These are phyloP conservation scores for Starmera caribaea DNA, from an alignment of 805 yeast genomes.

Conservation along the genomic window DNA sequence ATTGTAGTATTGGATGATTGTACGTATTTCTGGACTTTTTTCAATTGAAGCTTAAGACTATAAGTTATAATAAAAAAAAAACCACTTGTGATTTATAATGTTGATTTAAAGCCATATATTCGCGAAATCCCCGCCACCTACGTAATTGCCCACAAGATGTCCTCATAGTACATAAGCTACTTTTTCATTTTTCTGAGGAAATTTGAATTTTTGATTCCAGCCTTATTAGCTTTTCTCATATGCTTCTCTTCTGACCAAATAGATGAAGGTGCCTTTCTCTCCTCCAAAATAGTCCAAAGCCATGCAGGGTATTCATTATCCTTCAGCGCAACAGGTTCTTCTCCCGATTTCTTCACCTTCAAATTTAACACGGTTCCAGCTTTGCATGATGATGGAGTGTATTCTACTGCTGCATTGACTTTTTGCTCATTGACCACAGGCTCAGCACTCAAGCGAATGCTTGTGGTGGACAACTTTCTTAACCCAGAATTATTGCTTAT, in stretches of 20 bases:
- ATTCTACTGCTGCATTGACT: slow-evolving; percentile 1
- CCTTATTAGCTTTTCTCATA: slow-evolving; percentile 58
- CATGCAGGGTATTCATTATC: slow-evolving; percentile 90
- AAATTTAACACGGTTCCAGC: slow-evolving; percentile 69
- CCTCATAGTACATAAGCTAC: too few species aligned
- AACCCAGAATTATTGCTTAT: too few species aligned
- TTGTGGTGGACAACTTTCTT: slow-evolving; percentile 9
- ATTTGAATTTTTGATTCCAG: slow-evolving; percentile 67
- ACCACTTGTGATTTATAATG: too few species aligned
- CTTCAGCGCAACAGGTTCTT: slow-evolving; percentile 79
- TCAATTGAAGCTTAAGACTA: too few species aligned
- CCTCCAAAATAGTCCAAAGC: slow-evolving; percentile 77
- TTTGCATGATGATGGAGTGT: slow-evolving; percentile 37
- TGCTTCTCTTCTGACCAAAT: slow-evolving; percentile 58
- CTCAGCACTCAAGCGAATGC: slow-evolving; percentile 7
- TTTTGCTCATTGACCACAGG: slow-evolving; percentile 2
- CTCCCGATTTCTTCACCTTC: slow-evolving; percentile 69
- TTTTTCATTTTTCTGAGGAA: slow-evolving; percentile 44
- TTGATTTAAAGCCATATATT: too few species aligned
- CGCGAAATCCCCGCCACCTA: too few species aligned
- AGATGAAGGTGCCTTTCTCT: slow-evolving; percentile 46
- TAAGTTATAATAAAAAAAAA: too few species aligned
- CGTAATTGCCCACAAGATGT: too few species aligned
- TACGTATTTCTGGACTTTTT: too few species aligned
- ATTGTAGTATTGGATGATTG: too few species aligned